Percentiles rank a stretch among this genome's conserved stretches.
Conservation (phyloP, 768 basidiomycete genomes). For the Lyophyllum atratum region DNA sequence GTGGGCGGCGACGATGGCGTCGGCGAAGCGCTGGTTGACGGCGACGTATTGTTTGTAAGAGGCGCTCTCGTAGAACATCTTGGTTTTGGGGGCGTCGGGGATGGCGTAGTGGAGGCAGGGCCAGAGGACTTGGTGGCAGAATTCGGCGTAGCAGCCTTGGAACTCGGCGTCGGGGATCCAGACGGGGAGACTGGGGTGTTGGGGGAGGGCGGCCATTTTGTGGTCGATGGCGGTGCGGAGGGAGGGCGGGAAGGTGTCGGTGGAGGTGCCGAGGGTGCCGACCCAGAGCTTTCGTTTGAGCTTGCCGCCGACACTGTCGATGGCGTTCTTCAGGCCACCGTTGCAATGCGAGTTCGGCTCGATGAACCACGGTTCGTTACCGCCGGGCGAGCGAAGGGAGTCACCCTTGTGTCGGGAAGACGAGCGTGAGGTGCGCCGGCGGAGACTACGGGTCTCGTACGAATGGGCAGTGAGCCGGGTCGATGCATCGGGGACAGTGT, state of each 20-base stretch:
- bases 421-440: constrained; percentile 56
- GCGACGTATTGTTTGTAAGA: constrained; percentile 85
- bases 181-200: constrained; percentile 49
- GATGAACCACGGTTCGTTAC: constrained; percentile 42
- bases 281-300: constrained; percentile 57
- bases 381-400: constrained; percentile 7
- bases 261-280: constrained; percentile 73
- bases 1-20: constrained; percentile 77
- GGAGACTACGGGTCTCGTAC: constrained; percentile 29
- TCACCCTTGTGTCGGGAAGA: constrained; percentile 45
- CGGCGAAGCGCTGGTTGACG: constrained; percentile 90
- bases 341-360: constrained; percentile 74
- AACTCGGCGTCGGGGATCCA: constrained; percentile 87
- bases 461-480: constrained; percentile 11
- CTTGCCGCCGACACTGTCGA: constrained; percentile 65
- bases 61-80: constrained; percentile 76
- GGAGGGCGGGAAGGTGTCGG: constrained; percentile 61
- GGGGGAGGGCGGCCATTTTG: constrained; percentile 37
- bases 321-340: constrained; percentile 81
- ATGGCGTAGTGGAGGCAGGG: constrained; percentile 85
- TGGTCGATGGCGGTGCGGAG: constrained; percentile 58
- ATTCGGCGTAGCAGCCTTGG: constrained; percentile 79
- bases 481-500: constrained; percentile 29
- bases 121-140: constrained; percentile 91
- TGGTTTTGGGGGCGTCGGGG: constrained; percentile 86